A percentile compares a stretch with the other conserved stretches of the same genome.
phyloP scores from a whole-genome alignment of 106 monocot species.

The Dioscorea alata region DNA sequence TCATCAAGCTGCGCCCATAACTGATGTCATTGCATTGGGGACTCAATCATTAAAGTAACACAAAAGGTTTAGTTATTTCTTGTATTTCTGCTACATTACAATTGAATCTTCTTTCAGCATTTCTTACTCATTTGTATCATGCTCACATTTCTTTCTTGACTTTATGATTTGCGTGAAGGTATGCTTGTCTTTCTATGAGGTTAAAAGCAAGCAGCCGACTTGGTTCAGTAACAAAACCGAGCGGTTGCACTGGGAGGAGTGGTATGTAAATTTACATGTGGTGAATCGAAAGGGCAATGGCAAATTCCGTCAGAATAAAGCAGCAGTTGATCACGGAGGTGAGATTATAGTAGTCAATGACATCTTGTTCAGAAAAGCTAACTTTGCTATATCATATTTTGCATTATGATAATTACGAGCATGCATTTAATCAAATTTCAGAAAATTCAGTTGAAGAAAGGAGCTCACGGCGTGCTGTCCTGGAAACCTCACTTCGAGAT shows the following conservation, averaged over 20 bases:
- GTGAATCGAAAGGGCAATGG: constrained; percentile 48
- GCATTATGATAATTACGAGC: background rate
- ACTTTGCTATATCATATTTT: too few species aligned
- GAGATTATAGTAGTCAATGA: background rate
- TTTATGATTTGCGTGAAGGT: constrained; percentile 32
- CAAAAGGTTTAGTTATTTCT: too few species aligned
- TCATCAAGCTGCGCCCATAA: too few species aligned
- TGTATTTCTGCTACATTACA: too few species aligned
- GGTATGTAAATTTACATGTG: constrained; percentile 83
- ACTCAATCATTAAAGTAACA: too few species aligned
- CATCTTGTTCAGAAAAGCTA: too few species aligned
- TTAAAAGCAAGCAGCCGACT: constrained; percentile 73
- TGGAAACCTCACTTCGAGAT: constrained; percentile 72
- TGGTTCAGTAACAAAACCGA: constrained; percentile 94
- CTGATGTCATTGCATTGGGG: too few species aligned
- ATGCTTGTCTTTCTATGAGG: constrained; percentile 84
- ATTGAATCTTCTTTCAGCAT: too few species aligned
- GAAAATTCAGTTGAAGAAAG: constrained; percentile 53
- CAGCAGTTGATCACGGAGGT: constrained; percentile 45
- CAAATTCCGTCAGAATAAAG: constrained; percentile 50
- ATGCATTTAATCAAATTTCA: constrained; percentile 13
- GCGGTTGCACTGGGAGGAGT: constrained; percentile 87
- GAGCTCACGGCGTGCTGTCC: constrained; percentile 42
- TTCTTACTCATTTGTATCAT: too few species aligned
- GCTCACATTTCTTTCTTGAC: too few species aligned